A percentile compares a stretch with the other conserved stretches of the same genome.
These are phyloP conservation scores for Pythium coloratum DNA, from an alignment of 352 stramenopile genomes.

Conservation along the genomic window DNA sequence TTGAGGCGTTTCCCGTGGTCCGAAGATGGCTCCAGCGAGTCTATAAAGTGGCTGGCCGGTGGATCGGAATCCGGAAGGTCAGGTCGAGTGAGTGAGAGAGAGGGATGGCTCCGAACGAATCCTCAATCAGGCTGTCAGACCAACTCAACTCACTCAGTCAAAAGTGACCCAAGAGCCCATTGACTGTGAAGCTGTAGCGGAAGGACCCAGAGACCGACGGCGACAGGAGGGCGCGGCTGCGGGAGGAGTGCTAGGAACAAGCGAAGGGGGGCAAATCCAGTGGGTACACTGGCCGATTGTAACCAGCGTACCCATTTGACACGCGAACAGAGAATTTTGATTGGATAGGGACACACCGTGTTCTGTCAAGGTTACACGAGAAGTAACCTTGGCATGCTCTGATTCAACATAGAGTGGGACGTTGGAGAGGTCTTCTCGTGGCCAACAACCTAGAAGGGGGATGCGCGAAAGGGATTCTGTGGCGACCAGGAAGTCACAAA, in stretches of 20 bases:
- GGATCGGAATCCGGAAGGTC: background rate
- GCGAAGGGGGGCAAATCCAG: conserved; percentile 15
- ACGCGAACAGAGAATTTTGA: conserved; percentile 6
- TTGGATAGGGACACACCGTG: conserved; percentile 13
- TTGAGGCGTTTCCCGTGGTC: conserved; percentile 1
- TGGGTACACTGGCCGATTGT: conserved; percentile 24
- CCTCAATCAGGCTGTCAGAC: conserved; percentile 1
- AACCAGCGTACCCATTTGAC: conserved; percentile 28
- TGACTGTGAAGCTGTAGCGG: background rate
- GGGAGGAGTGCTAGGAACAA: conserved; percentile 8
- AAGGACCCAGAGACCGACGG: conserved; percentile 5
- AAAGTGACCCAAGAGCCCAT: conserved; percentile 9
- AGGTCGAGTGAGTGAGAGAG: background rate
- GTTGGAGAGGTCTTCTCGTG: conserved; percentile 17
- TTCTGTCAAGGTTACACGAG: conserved; percentile 19
- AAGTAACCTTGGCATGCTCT: conserved; percentile 11
- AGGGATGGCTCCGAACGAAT: conserved; percentile 7
- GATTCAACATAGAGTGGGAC: conserved; percentile 17
- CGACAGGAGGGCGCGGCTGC: background rate
- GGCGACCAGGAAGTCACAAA: conserved; percentile 13
- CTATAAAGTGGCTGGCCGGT: conserved; percentile 2
- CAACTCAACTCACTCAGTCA: conserved; percentile 3
- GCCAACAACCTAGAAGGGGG: conserved; percentile 9
- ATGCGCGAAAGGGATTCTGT: background rate
- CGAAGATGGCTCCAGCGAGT: conserved; percentile 7